phyloP scores from a whole-genome alignment of 176 grass and related monocot genomes.

The Themeda triandra region DNA sequence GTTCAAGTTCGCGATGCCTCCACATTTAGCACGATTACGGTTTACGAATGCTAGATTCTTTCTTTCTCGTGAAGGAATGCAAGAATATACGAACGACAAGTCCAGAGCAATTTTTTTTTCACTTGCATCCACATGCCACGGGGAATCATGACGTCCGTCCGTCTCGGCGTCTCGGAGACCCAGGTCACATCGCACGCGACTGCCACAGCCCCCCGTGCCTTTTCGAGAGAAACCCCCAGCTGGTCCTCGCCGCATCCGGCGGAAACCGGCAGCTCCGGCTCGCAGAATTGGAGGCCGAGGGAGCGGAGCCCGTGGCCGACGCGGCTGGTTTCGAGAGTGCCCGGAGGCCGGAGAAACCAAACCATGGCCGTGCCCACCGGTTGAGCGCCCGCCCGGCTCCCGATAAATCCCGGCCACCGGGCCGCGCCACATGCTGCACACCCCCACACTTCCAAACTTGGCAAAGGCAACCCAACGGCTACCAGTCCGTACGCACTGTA shows the following conservation, averaged over 20 bases:
- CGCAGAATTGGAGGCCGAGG: constrained; percentile 17
- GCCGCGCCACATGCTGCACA: too few species aligned
- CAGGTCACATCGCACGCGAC: neutral
- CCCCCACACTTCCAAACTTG: neutral
- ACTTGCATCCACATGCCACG: neutral
- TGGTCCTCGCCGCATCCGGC: neutral
- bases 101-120: neutral
- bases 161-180: neutral
- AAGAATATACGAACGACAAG: neutral
- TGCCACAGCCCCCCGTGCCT: neutral
- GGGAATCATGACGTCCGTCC: neutral
- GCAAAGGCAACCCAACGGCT: neutral
- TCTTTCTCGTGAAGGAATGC: neutral
- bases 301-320: neutral
- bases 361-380: constrained; percentile 52
- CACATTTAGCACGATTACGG: too few species aligned
- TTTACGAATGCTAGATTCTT: neutral
- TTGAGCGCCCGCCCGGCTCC: neutral
- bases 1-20: too few species aligned
- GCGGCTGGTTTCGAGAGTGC: constrained; percentile 9
- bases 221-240: neutral
- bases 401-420: constrained; percentile 38
- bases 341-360: constrained; percentile 14
- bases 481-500: neutral
- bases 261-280: constrained; percentile 35